phyloP scores from a whole-genome alignment of 2,329 filamentous ascomycete species.

The Talaromyces marneffei region DNA sequence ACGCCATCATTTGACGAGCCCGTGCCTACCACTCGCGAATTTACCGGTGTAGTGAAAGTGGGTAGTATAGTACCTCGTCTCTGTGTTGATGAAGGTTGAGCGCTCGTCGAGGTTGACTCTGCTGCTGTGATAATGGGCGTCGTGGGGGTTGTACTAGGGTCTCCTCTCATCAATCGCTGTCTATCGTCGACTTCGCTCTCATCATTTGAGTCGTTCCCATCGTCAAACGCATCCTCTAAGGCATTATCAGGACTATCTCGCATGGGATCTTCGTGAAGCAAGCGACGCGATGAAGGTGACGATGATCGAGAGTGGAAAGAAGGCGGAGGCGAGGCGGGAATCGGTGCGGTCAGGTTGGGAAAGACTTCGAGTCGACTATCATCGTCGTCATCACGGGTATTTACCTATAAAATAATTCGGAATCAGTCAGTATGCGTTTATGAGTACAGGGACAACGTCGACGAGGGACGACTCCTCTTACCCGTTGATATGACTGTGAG shows the following conservation, averaged over 20 bases:
- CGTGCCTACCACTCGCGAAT: slow-evolving; percentile 46
- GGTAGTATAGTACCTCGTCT: slow-evolving; percentile 52
- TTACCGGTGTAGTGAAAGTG: slow-evolving; percentile 38
- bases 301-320: slow-evolving; percentile 85
- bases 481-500: slow-evolving; percentile 46
- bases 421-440: background rate
- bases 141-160: slow-evolving; percentile 33
- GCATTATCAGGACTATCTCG: slow-evolving; percentile 63
- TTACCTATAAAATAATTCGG: slow-evolving; percentile 30
- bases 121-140: slow-evolving; percentile 25
- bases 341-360: slow-evolving; percentile 25
- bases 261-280: slow-evolving; percentile 49
- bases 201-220: slow-evolving; percentile 65
- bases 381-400: slow-evolving; percentile 40
- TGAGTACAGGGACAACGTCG: background rate
- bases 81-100: slow-evolving; percentile 28
- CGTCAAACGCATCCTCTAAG: slow-evolving; percentile 89
- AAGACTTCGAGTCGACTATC: slow-evolving; percentile 25
- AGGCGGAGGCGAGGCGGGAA: slow-evolving; percentile 50
- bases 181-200: slow-evolving; percentile 72
- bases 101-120: slow-evolving; percentile 19
- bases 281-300: slow-evolving; percentile 53
- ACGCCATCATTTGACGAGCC: slow-evolving; percentile 86
- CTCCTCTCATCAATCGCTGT: slow-evolving; percentile 75
- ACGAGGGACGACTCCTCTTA: slow-evolving; percentile 23